Evolutionary conservation across 176 grass and related monocot genomes (phyloP).

Genomic region (Carex kokanica): DNA sequence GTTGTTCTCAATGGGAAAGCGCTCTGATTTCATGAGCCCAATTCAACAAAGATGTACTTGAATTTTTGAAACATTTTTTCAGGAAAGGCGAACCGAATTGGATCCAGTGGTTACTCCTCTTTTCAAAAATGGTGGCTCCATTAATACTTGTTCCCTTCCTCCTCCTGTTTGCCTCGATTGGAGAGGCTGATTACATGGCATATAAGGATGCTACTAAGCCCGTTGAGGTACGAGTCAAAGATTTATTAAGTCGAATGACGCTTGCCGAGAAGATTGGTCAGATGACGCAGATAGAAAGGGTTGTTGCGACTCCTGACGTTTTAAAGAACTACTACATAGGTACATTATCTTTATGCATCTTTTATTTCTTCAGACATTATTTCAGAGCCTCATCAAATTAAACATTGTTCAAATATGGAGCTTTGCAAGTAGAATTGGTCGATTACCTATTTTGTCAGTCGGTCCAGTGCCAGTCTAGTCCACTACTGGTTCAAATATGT

Average conservation of each 20-base stretch:
- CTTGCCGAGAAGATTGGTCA: conserved; percentile 91
- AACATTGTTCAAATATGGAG: not conserved
- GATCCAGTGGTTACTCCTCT: conserved; percentile 23
- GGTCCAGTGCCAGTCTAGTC: not conserved
- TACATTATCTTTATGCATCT: not conserved
- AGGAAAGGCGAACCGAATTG: conserved; percentile 7
- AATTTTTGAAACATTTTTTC: conserved; percentile 9
- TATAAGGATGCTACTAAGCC: conserved; percentile 60
- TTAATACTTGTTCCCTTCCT: conserved; percentile 40
- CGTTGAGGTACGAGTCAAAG: conserved; percentile 47
- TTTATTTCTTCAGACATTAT: not conserved
- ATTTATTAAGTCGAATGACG: conserved; percentile 66
- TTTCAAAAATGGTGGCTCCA: conserved; percentile 63
- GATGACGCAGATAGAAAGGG: conserved; percentile 96
- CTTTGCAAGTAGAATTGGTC: not conserved
- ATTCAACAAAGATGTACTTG: not conserved
- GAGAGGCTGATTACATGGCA: conserved; percentile 37
- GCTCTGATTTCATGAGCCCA: not conserved
- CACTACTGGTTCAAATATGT: not conserved
- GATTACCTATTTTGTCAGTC: not conserved
- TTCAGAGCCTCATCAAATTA: too few relatives aligned
- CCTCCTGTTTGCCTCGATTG: conserved; percentile 40
- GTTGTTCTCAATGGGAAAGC: conserved; percentile 7
- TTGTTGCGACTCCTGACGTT: conserved; percentile 56
- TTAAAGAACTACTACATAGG: conserved; percentile 77